Evolutionary conservation across 164 flowering plant genomes (phyloP).

Genomic region (Vitis amurensis): DNA sequence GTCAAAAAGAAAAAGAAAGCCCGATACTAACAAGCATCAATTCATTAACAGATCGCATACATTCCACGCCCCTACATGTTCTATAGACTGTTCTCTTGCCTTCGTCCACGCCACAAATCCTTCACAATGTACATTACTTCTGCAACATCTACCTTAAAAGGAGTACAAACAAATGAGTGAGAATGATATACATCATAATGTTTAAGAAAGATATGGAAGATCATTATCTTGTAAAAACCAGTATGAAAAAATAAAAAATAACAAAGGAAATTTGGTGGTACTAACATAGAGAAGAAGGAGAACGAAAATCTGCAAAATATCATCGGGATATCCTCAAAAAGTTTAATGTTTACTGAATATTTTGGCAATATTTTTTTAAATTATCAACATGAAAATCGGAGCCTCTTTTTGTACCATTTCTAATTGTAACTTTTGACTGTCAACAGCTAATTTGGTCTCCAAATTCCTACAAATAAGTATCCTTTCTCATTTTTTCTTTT

Average conservation of each 20-base stretch:
- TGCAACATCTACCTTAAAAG: constrained; percentile 79
- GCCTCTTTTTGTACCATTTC: too few species aligned
- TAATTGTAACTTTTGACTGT: too few species aligned
- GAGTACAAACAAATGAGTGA: neutral
- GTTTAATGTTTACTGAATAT: too few species aligned
- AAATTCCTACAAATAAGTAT: too few species aligned
- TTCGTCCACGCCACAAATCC: constrained; percentile 93
- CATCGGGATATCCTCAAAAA: too few species aligned
- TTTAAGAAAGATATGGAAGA: neutral
- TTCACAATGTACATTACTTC: constrained; percentile 84
- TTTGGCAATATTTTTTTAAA: too few species aligned
- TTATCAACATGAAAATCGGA: too few species aligned
- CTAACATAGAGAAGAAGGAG: too few species aligned
- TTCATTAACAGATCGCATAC: constrained; percentile 95
- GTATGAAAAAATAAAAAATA: neutral
- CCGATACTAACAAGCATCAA: constrained; percentile 84
- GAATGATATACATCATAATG: neutral
- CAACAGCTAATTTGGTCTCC: too few species aligned
- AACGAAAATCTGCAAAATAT: too few species aligned
- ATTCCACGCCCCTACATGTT: constrained; percentile 86
- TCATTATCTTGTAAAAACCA: neutral
- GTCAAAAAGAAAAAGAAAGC: neutral
- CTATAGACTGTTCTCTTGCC: constrained; percentile 71
- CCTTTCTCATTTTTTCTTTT: too few species aligned
- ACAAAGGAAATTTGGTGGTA: neutral